Conservation (phyloP, 2,329 filamentous ascomycete species). For the Teratosphaeria destructans region DNA sequence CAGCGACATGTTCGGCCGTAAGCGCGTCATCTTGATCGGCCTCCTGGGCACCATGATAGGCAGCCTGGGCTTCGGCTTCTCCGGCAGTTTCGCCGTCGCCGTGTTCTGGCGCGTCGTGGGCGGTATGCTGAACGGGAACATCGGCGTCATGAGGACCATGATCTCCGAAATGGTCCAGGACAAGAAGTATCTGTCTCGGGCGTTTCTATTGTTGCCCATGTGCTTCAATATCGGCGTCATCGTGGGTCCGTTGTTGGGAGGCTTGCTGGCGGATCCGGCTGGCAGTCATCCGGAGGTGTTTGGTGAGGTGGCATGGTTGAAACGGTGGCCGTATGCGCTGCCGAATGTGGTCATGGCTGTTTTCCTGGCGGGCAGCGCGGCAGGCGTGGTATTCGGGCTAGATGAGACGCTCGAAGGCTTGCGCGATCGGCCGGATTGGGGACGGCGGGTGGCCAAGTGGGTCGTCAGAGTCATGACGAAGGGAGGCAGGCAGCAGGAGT, state of each 20-base stretch:
- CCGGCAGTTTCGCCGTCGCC: constrained; percentile 50
- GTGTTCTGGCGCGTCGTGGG: constrained; percentile 57
- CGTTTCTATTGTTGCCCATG: constrained; percentile 53
- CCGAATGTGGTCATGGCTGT: constrained; percentile 57
- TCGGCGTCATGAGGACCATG: constrained; percentile 66
- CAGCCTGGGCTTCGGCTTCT: constrained; percentile 60
- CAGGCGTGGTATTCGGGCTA: constrained; percentile 51
- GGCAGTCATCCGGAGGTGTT: constrained; percentile 53
- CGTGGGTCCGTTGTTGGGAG: constrained; percentile 46
- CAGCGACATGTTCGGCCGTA: constrained; percentile 55
- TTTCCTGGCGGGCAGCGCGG: constrained; percentile 47
- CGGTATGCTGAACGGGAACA: constrained; percentile 60
- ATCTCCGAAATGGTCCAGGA: constrained; percentile 62
- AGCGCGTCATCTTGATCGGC: constrained; percentile 68
- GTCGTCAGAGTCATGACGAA: constrained; percentile 26
- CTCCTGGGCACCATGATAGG: constrained; percentile 58
- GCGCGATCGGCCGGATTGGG: constrained; percentile 31
- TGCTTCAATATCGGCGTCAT: constrained; percentile 53
- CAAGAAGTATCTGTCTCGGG: constrained; percentile 48
- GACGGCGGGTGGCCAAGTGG: constrained; percentile 30
- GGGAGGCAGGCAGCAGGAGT: constrained; percentile 16
- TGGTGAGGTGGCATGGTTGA: constrained; percentile 53
- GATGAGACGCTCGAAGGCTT: constrained; percentile 47
- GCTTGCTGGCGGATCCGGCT: constrained; percentile 57
- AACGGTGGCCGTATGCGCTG: constrained; percentile 59